Percentiles rank a stretch among this genome's conserved stretches.
Conservation (phyloP, 768 basidiomycete genomes). For the Psilocybe sp. region DNA sequence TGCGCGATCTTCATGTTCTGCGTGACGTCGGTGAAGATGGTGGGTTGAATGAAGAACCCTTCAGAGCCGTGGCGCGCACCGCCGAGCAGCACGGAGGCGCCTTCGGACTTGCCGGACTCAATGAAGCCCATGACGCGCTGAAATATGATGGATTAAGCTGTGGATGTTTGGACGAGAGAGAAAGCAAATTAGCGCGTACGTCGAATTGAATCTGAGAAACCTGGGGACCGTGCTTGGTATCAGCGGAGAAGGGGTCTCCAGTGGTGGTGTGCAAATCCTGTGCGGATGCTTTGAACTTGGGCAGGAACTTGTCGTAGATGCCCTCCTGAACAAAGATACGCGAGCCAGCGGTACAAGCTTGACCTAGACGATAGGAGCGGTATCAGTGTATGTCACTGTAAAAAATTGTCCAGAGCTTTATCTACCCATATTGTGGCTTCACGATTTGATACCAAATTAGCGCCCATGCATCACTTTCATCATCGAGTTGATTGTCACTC, state of each 20-base stretch:
- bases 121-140: slow-evolving; percentile 81
- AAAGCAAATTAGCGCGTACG: slow-evolving; percentile 29
- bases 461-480: neutral
- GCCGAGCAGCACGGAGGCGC: slow-evolving; percentile 64
- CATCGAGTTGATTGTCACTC: slow-evolving; percentile 20
- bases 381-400: slow-evolving; percentile 14
- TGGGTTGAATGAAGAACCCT: slow-evolving; percentile 70
- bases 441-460: neutral
- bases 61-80: slow-evolving; percentile 51
- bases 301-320: slow-evolving; percentile 78
- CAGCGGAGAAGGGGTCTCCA: slow-evolving; percentile 61
- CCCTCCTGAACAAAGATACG: slow-evolving; percentile 78
- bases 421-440: slow-evolving; percentile 6
- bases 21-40: slow-evolving; percentile 66
- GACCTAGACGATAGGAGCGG: slow-evolving; percentile 39
- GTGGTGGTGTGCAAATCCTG: slow-evolving; percentile 37
- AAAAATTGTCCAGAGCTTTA: neutral
- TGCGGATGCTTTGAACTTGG: slow-evolving; percentile 34
- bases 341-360: slow-evolving; percentile 78
- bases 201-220: slow-evolving; percentile 68
- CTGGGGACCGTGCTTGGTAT: slow-evolving; percentile 66
- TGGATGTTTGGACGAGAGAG: neutral
- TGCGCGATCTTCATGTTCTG: slow-evolving; percentile 73
- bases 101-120: slow-evolving; percentile 65
- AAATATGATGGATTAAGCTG: slow-evolving; percentile 9